phyloP scores from a whole-genome alignment of 1,139 yeast genomes.

The Meyerozyma elateridarum region DNA sequence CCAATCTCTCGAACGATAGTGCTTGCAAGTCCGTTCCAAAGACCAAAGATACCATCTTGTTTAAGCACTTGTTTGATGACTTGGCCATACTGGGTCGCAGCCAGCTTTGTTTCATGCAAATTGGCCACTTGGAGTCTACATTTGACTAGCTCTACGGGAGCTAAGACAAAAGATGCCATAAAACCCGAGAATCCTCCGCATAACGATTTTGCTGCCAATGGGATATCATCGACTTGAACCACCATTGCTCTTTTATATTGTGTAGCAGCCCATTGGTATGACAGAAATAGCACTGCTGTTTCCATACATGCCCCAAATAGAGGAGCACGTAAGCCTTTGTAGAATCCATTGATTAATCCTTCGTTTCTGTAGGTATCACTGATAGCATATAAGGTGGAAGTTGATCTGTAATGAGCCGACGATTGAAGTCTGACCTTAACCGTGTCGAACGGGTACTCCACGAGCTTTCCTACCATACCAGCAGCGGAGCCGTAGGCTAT shows the following conservation, averaged over 20 bases:
- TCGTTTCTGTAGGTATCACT: conserved; percentile 55
- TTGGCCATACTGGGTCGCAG: conserved; percentile 1
- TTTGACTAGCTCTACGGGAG: conserved; percentile 86
- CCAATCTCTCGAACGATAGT: conserved; percentile 80
- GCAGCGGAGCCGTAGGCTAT: conserved; percentile 49
- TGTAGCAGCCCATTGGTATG: conserved; percentile 47
- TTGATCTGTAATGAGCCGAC: conserved; percentile 33
- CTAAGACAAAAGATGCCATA: conserved; percentile 74
- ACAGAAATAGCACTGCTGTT: conserved; percentile 66
- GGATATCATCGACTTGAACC: conserved; percentile 20
- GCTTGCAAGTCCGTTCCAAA: conserved; percentile 86
- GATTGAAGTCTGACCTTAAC: conserved; percentile 86
- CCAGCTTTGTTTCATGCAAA: conserved; percentile 18
- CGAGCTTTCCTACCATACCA: conserved; percentile 78
- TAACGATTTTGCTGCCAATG: conserved; percentile 39
- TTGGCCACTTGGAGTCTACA: conserved; percentile 82
- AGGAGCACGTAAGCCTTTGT: conserved; percentile 73
- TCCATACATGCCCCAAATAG: conserved; percentile 85
- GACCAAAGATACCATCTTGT: conserved; percentile 49
- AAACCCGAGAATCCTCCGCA: conserved; percentile 85
- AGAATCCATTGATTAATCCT: conserved; percentile 51
- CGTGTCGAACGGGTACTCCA: conserved; percentile 92
- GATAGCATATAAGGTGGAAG: conserved; percentile 59
- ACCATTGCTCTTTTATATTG: background rate
- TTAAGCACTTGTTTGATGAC: conserved; percentile 42